Conservation (phyloP, 75 land plant species). For the Pseudotsuga menziesii region DNA sequence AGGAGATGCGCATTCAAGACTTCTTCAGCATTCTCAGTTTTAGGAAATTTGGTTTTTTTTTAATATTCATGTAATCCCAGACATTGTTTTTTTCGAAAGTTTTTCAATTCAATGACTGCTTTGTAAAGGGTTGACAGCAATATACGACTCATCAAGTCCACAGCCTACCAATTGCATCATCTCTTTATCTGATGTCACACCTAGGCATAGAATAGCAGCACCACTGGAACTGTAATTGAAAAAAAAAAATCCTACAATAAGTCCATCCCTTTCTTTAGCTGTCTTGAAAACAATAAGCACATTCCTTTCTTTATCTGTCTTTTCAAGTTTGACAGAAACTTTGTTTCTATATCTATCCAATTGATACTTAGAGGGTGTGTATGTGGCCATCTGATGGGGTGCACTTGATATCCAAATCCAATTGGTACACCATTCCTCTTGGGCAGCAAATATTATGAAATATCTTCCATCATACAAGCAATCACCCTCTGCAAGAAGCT, state of each 20-base stretch:
- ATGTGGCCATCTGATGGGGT: slow-evolving; percentile 47
- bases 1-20: slow-evolving; percentile 38
- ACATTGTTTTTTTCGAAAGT: slow-evolving; percentile 29
- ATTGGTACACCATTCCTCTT: slow-evolving; percentile 55
- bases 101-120: slow-evolving; percentile 40
- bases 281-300: slow-evolving; percentile 25
- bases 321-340: slow-evolving; percentile 33
- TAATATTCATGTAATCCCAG: slow-evolving; percentile 17
- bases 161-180: slow-evolving; percentile 55
- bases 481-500: slow-evolving; percentile 36
- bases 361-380: slow-evolving; percentile 18
- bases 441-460: slow-evolving; percentile 72
- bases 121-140: slow-evolving; percentile 51
- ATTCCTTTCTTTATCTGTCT: slow-evolving; percentile 15
- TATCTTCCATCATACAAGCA: slow-evolving; percentile 88
- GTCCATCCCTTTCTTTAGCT: slow-evolving; percentile 22
- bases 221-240: slow-evolving; percentile 36
- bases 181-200: slow-evolving; percentile 61
- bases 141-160: slow-evolving; percentile 29
- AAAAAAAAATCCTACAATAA: slow-evolving; percentile 37
- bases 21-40: slow-evolving; percentile 34
- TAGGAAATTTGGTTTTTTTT: slow-evolving; percentile 28
- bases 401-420: slow-evolving; percentile 54
- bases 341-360: slow-evolving; percentile 27
- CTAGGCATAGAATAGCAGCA: slow-evolving; percentile 78